Evolutionary conservation across 495 filamentous ascomycete genomes (phyloP).

Genomic region (Aspergillus leporis): DNA sequence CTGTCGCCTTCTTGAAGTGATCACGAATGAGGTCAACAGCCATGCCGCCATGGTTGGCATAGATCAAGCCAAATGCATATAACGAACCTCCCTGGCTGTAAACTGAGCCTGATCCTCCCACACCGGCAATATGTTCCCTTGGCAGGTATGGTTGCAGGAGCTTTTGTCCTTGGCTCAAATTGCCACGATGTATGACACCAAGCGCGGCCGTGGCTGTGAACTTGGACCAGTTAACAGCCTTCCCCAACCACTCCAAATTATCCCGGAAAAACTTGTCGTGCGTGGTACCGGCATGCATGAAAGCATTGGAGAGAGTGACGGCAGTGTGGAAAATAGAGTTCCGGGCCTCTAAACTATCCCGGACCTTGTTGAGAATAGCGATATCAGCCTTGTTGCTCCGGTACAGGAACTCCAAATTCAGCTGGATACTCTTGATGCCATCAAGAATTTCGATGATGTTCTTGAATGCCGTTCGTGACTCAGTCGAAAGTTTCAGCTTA

Average conservation of each 20-base stretch:
- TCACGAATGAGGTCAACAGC: slow-evolving; percentile 85
- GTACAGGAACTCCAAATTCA: slow-evolving; percentile 95
- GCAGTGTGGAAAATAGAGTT: slow-evolving; percentile 99
- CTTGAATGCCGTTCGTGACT: slow-evolving; percentile 63
- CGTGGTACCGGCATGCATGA: slow-evolving; percentile 99
- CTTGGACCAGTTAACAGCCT: slow-evolving; percentile 99
- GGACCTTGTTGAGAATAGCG: slow-evolving; percentile 90
- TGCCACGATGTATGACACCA: slow-evolving; percentile 95
- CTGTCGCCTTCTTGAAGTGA: slow-evolving; percentile 81
- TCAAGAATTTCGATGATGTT: slow-evolving; percentile 84
- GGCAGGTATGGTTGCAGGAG: slow-evolving; percentile 94
- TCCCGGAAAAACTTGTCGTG: slow-evolving; percentile 97
- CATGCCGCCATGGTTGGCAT: slow-evolving; percentile 94
- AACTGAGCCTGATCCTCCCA: slow-evolving; percentile 72
- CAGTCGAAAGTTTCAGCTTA: slow-evolving; percentile 36
- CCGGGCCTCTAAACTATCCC: slow-evolving; percentile 89
- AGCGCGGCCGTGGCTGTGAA: slow-evolving; percentile 97
- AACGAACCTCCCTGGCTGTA: slow-evolving; percentile 96
- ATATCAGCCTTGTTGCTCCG: slow-evolving; percentile 88
- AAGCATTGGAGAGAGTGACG: slow-evolving; percentile 95
- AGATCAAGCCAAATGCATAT: slow-evolving; percentile 94
- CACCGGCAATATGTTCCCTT: slow-evolving; percentile 58
- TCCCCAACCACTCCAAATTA: slow-evolving; percentile 96
- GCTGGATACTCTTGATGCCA: slow-evolving; percentile 86
- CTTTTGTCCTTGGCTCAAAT: slow-evolving; percentile 88